Base-by-base conservation (phyloP, 2,329 filamentous ascomycete species). In the Cladobotryum mycophilum region DNA sequence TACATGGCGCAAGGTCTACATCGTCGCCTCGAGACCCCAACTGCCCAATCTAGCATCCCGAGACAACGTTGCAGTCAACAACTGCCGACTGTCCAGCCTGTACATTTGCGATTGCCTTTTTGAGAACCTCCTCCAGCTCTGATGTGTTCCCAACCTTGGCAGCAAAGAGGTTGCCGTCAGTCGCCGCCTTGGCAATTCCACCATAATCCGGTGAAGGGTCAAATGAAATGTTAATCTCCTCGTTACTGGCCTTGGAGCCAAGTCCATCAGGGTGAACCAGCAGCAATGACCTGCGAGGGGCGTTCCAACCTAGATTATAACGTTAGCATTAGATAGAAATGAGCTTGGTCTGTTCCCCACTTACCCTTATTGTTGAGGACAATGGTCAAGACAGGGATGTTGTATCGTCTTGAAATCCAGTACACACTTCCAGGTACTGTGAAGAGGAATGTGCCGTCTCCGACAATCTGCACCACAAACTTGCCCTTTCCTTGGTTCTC, bases 191-290 rank as follows among this genome's bases (percentile, higher is more conserved):
- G 17, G 80, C 81, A 45, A 84, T 81, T 36, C 78, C 80, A 0
- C 77, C 64, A 58, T 80, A 84, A 61, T 84, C 78, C 0, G 80
- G 81, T 4, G 71, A 68, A 0, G 81, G 81, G 22, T 73, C 70
- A 54, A 84, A 82, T 1, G 76, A 79, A 55, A 83, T 82, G 59
- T 82, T 82, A 56, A 82, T 75, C 61, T 83, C 81, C 51, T 81
- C 78, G 61, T 82, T 82, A n/a, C 70, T 76, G 1, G 77, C 76
- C 57, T 65, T 70, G 22, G 79, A 75, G 1, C 75, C 79, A 3
- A 76, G 61, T 0, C 80, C 80, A 4, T 82, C 68, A 0, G 80
- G 80, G 54, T 83, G 80, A 1, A 83, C 79, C 12, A 83, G 69
- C 2, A 79, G 64, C 40, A 81, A 64, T 1, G 79, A 82, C 36